Percentiles rank a stretch among this genome's conserved stretches.
phyloP scores from a whole-genome alignment of 2,329 filamentous ascomycete species.

The Mollisiaceae sp. region DNA sequence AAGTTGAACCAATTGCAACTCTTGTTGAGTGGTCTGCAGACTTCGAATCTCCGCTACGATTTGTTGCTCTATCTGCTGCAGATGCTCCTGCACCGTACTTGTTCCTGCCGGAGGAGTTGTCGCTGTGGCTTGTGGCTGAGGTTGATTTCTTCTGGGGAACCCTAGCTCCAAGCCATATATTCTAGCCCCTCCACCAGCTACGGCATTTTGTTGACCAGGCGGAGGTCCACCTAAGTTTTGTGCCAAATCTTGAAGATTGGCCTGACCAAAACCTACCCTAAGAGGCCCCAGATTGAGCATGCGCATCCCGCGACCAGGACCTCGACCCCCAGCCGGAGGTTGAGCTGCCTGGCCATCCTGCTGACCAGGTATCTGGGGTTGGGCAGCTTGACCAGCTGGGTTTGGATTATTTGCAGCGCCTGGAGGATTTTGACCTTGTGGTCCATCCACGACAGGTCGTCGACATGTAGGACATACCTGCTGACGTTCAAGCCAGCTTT shows the following conservation, averaged over 20 bases:
- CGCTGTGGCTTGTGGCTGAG: conserved; percentile 30
- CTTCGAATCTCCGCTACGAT: conserved; percentile 69
- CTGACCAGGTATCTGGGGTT: conserved; percentile 43
- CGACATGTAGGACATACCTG: conserved; percentile 97
- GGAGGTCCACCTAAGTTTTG: conserved; percentile 62
- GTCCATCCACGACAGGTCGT: conserved; percentile 70
- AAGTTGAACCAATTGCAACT: conserved; percentile 70
- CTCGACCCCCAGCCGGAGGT: conserved; percentile 42
- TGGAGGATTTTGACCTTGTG: conserved; percentile 42
- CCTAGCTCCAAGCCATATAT: conserved; percentile 44
- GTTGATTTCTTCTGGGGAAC: conserved; percentile 38
- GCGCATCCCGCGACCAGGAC: conserved; percentile 52
- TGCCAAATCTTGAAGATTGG: conserved; percentile 69
- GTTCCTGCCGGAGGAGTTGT: conserved; percentile 29
- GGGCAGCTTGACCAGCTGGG: conserved; percentile 37
- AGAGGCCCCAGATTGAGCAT: conserved; percentile 78
- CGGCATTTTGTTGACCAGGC: conserved; percentile 43
- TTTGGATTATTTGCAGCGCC: conserved; percentile 35
- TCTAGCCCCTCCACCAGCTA: conserved; percentile 34
- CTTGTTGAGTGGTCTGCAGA: conserved; percentile 67
- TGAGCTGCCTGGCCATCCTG: conserved; percentile 45
- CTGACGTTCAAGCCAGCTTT: conserved; percentile 96
- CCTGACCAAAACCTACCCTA: conserved; percentile 71
- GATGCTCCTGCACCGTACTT: conserved; percentile 59
- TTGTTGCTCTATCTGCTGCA: conserved; percentile 70